Evolutionary conservation across 2,329 filamentous ascomycete species (phyloP).

Genomic region (Herpotrichia juniperi): DNA sequence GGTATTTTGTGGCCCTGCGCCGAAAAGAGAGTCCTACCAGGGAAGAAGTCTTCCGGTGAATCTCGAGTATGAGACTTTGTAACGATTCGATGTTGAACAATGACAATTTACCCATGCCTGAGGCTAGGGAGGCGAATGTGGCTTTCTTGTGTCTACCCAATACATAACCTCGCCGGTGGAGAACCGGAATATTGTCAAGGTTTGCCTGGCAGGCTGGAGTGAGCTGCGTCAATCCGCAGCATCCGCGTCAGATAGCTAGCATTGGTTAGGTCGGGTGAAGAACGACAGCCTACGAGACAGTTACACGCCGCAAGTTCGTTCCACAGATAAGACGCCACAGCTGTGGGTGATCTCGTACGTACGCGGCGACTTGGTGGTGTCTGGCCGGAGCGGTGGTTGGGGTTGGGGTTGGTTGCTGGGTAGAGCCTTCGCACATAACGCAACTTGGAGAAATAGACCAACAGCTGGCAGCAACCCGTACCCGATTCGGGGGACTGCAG

Average conservation of each 20-base stretch:
- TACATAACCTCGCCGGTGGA: not conserved
- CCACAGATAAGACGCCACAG: slow-evolving; percentile 12
- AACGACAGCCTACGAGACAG: slow-evolving; percentile 20
- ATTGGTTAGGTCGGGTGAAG: slow-evolving; percentile 18
- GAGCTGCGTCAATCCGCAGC: slow-evolving; percentile 15
- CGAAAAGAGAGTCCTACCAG: slow-evolving; percentile 63
- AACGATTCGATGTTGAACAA: not conserved
- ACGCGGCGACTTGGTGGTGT: not conserved
- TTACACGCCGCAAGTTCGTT: slow-evolving; percentile 8
- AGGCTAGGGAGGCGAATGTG: not conserved
- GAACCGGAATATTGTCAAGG: too few species aligned
- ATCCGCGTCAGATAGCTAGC: slow-evolving; percentile 9
- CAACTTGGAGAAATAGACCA: too few species aligned
- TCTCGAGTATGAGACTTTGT: not conserved
- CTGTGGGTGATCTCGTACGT: not conserved
- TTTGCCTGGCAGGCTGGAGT: too few species aligned
- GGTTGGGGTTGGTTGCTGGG: too few species aligned
- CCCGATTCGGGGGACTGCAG: slow-evolving; percentile 3
- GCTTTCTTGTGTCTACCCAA: too few species aligned
- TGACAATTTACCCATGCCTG: not conserved
- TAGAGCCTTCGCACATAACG: too few species aligned
- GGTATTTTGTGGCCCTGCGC: slow-evolving; percentile 81
- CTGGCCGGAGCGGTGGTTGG: not conserved
- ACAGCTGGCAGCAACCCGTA: not conserved
- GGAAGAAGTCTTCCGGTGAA: slow-evolving; percentile 52